Conservation (phyloP, 441 rosid genomes). For the Pelargonium myrrhifolium region DNA sequence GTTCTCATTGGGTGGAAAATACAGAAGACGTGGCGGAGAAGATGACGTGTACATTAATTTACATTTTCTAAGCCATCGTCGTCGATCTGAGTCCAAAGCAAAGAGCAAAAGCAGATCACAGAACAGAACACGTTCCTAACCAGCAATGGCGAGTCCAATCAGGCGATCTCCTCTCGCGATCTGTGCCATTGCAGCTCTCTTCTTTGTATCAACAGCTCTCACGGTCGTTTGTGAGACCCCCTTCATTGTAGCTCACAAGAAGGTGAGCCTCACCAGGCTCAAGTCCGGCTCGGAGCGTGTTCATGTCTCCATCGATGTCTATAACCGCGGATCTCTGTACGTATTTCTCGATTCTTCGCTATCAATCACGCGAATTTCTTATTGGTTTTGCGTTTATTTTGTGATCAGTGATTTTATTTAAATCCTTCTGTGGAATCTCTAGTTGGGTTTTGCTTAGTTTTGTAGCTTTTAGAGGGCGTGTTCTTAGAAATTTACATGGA, state of each 20-base stretch:
- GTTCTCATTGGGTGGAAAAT: neutral
- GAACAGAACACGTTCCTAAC: neutral
- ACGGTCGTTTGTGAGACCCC: constrained; percentile 60
- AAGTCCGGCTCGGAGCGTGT: constrained; percentile 83
- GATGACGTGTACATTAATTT: neutral
- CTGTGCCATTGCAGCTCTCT: constrained; percentile 32
- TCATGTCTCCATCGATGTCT: constrained; percentile 67
- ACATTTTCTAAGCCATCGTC: neutral
- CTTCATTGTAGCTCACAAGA: constrained; percentile 85
- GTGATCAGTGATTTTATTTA: neutral
- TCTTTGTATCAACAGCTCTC: constrained; percentile 39
- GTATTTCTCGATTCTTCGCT: constrained; percentile 15
- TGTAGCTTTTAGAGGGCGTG: neutral
- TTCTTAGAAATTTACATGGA: neutral
- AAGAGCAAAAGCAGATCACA: neutral
- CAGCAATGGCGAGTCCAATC: constrained; percentile 30
- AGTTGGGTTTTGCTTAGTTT: neutral
- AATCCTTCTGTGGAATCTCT: neutral
- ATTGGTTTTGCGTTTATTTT: neutral
- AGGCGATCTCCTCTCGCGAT: constrained; percentile 20
- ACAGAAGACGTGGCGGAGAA: neutral
- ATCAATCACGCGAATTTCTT: neutral
- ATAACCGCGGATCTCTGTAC: constrained; percentile 86
- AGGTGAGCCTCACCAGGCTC: constrained; percentile 66
- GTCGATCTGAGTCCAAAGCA: neutral